Conservation (phyloP, 225 moss, liverwort and hornwort genomes). For the Asterella californica region DNA sequence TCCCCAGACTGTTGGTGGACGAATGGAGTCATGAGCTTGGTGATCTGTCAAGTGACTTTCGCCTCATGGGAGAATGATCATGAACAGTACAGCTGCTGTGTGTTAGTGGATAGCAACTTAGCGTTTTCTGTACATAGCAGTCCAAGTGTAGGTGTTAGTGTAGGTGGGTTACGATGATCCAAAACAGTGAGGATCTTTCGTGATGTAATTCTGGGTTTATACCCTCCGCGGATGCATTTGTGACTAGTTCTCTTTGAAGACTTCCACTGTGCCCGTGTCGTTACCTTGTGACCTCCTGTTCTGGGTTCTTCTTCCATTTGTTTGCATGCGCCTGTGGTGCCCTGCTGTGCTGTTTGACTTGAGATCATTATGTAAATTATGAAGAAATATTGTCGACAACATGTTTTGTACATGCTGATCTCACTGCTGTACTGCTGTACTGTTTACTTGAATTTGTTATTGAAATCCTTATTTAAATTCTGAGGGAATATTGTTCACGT, state of each 20-base stretch:
- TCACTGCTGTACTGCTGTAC: no score
- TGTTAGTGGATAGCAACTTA: conserved; percentile 11
- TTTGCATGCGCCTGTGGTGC: neutral
- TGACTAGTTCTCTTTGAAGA: conserved; percentile 16
- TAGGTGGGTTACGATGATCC: conserved; percentile 7
- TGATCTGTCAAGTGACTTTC: conserved; percentile 15
- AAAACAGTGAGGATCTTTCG: neutral
- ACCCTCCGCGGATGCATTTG: conserved; percentile 20
- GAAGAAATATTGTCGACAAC: neutral
- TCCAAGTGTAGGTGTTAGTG: conserved; percentile 20
- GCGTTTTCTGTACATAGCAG: conserved; percentile 19
- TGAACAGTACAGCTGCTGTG: neutral
- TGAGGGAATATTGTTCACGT: no score
- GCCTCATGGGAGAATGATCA: conserved; percentile 5
- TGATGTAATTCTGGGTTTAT: conserved; percentile 15
- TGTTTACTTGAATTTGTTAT: no score
- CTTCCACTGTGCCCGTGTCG: conserved; percentile 6
- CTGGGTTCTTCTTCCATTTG: no score
- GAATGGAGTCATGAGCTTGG: conserved; percentile 11
- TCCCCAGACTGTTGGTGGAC: neutral
- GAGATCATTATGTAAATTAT: neutral
- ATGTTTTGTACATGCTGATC: no score
- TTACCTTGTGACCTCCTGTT: neutral
- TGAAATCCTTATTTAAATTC: no score
- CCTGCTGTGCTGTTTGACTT: neutral